Percentiles rank a stretch among this genome's conserved stretches.
Conservation (phyloP, 441 rosid genomes). For the Jatropha podagrica region DNA sequence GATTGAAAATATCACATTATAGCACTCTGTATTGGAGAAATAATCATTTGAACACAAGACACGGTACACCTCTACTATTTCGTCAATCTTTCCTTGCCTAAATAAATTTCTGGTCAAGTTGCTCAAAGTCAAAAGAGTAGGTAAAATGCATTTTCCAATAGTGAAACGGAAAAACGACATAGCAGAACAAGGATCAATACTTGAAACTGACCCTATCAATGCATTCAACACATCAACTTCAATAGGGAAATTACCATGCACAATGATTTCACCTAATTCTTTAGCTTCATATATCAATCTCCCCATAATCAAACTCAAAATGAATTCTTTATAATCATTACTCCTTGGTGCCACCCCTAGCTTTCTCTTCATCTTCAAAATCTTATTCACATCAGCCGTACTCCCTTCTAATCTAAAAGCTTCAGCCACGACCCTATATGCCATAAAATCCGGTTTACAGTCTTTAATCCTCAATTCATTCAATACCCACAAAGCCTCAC, state of each 20-base stretch:
- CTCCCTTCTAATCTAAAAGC: slow-evolving; percentile 50
- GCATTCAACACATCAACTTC: slow-evolving; percentile 68
- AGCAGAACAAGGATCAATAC: slow-evolving; percentile 57
- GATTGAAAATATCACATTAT: slow-evolving; percentile 55
- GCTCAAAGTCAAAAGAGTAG: slow-evolving; percentile 54
- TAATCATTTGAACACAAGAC: slow-evolving; percentile 49
- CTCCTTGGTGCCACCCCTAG: slow-evolving; percentile 89
- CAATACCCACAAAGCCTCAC: slow-evolving; percentile 57
- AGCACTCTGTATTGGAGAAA: slow-evolving; percentile 58
- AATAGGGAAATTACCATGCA: slow-evolving; percentile 67
- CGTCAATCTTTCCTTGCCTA: slow-evolving; percentile 53
- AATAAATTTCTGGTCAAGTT: slow-evolving; percentile 70
- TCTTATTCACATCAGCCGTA: slow-evolving; percentile 52
- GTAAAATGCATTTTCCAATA: slow-evolving; percentile 55
- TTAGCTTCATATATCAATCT: slow-evolving; percentile 64
- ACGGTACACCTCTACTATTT: slow-evolving; percentile 48
- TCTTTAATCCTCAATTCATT: slow-evolving; percentile 66
- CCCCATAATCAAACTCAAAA: slow-evolving; percentile 55
- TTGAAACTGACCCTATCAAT: slow-evolving; percentile 69
- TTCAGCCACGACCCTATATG: slow-evolving; percentile 81
- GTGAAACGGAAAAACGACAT: slow-evolving; percentile 47
- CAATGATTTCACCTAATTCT: slow-evolving; percentile 63
- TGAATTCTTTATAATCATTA: slow-evolving; percentile 61
- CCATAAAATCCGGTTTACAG: slow-evolving; percentile 88
- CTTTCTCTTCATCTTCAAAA: slow-evolving; percentile 85